A percentile compares a stretch with the other conserved stretches of the same genome.
These are phyloP conservation scores for Drosera spatulata DNA, from an alignment of 179 eudicot genomes.

Conservation along the genomic window DNA sequence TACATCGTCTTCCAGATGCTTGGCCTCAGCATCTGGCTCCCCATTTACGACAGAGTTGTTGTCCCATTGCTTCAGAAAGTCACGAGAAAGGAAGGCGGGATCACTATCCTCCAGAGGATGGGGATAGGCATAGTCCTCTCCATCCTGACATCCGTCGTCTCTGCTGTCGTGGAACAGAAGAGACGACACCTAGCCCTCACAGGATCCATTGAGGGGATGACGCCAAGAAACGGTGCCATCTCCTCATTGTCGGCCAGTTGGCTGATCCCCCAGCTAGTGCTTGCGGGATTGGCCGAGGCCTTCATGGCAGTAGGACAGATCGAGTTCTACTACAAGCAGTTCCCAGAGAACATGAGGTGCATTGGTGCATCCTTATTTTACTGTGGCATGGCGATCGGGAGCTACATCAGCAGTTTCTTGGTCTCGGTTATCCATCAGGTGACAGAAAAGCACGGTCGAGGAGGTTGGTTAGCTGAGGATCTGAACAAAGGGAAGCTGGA, in stretches of 20 bases:
- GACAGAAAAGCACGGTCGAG: conserved; percentile 4
- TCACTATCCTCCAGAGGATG: conserved; percentile 48
- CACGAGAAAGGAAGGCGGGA: conserved; percentile 37
- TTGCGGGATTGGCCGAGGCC: conserved; percentile 56
- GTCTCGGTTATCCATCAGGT: conserved; percentile 19
- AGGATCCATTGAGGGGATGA: conserved; percentile 15
- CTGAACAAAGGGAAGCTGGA: conserved; percentile 42
- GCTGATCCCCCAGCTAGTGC: conserved; percentile 44
- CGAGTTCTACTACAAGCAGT: conserved; percentile 54
- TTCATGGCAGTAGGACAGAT: conserved; percentile 32
- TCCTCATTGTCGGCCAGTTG: conserved; percentile 49
- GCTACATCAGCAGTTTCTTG: conserved; percentile 31
- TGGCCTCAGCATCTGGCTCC: conserved; percentile 48
- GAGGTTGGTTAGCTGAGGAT: conserved; percentile 37
- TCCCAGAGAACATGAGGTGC: conserved; percentile 57
- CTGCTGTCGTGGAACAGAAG: conserved; percentile 27
- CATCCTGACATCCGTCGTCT: conserved; percentile 14
- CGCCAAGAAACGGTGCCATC: conserved; percentile 13
- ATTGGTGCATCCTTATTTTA: conserved; percentile 36
- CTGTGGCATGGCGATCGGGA: conserved; percentile 33
- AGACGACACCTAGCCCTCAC: conserved; percentile 27
- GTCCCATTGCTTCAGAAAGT: conserved; percentile 37
- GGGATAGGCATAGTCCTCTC: conserved; percentile 39
- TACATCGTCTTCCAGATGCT: conserved; percentile 52
- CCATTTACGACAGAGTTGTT: conserved; percentile 56